Base-by-base conservation (phyloP, 176 grass and related monocot genomes). In the Oryza punctata region DNA sequence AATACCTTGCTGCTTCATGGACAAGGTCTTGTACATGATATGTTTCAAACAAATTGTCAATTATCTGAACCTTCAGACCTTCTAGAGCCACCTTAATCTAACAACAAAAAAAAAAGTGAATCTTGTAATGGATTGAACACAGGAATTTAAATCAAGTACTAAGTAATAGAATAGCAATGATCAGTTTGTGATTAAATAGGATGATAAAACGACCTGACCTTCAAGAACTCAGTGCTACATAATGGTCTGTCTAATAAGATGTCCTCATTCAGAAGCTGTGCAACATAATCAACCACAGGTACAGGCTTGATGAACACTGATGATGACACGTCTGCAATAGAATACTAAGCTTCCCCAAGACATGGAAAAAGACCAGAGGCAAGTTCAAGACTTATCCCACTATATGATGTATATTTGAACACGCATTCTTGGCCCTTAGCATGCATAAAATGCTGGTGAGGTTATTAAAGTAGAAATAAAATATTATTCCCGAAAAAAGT, bases 271-370 rank as follows among this genome's bases (percentile, higher is more conserved):
- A 90, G 83, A 72, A 90, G 83, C 69, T 82, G 78, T 15, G 61
- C 52, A 23, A 90, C 65, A 85, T 85, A 90, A 3, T 85, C 88
- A 21, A 90, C 78, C 18, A 90, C 83, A 0, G 83, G 83, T n/a
- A 90, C n/a, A 9, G 88, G 88, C 61, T 90, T 78, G 11, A 90
- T 90, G 57, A 86, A 90, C 18, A 78, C 78, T 18, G 83, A 86
- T 1, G 88, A 90, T 60, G 83, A 86, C 75, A 78, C 72, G 68
- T 82, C 88, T 90, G 54, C 28, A 64, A 64, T 70, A 79, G 32
- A 74, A n/a, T 33, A 18, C 60, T 14, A 63, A 49, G 1, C n/a
- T 23, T 25, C 38, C n/a, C 14, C 12, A 24, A 71, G 10, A 71
- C 41, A 38, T 25, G n/a, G 26, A n/a, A 71, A 4, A 71, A 71